Percentiles rank a stretch among this genome's conserved stretches.
Conservation (phyloP, 2,329 filamentous ascomycete genomes). For the Arachnomyces sp. region DNA sequence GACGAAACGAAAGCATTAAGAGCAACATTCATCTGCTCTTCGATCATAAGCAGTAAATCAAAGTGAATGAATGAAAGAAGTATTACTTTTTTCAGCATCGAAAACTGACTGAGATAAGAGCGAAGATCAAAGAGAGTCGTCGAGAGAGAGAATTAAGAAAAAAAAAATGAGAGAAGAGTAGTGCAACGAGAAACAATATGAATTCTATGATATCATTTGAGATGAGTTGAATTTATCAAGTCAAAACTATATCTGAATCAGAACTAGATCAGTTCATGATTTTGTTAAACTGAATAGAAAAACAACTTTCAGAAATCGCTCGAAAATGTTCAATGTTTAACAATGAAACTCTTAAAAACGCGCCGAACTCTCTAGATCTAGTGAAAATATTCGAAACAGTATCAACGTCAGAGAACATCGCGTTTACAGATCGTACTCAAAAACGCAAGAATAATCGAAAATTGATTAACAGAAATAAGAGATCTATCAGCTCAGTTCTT, state of each 20-base stretch:
- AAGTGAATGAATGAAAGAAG: conserved; percentile 7
- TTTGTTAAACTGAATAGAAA: conserved; percentile 6
- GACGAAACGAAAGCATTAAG: conserved; percentile 2
- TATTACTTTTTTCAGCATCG: conserved; percentile 5
- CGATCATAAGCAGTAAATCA: conserved; percentile 4
- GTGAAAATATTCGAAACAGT: not conserved
- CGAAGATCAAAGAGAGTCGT: conserved; percentile 2
- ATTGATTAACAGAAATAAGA: not conserved
- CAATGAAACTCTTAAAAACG: not conserved
- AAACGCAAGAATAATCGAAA: not conserved
- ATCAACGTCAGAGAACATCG: not conserved
- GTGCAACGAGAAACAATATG: not conserved
- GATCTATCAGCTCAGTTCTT: conserved; percentile 2
- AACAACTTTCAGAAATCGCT: conserved; percentile 5
- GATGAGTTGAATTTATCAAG: not conserved
- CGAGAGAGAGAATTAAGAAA: conserved; percentile 3
- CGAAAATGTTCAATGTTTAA: conserved; percentile 2
- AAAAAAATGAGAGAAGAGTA: conserved; percentile 1
- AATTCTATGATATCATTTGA: no score
- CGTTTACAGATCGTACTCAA: not conserved
- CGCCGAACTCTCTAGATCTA: not conserved
- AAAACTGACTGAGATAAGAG: not conserved
- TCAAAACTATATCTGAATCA: conserved; percentile 1
- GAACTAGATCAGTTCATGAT: conserved; percentile 2
- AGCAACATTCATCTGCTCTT: conserved; percentile 4